Conservation (phyloP, 305 asterid genomes). For the Ilex paraguariensis region DNA sequence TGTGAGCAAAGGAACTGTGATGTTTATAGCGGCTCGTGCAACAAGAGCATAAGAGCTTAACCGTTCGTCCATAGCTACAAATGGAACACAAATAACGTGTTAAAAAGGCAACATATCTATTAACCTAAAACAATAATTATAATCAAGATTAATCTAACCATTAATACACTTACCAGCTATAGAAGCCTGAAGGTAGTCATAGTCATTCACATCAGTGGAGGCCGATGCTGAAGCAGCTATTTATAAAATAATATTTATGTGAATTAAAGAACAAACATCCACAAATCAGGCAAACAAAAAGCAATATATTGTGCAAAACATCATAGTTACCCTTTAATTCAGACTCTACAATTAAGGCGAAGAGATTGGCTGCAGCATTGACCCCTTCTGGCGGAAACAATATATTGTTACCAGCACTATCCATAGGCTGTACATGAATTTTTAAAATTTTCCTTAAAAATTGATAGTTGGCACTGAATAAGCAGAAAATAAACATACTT, state of each 20-base stretch:
- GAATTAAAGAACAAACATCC: constrained; percentile 11
- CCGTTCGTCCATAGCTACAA: constrained; percentile 97
- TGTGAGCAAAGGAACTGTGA: constrained; percentile 61
- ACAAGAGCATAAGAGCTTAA: constrained; percentile 92
- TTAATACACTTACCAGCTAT: constrained; percentile 50
- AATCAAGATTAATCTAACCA: constrained; percentile 15
- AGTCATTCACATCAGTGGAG: constrained; percentile 62
- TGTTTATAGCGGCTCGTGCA: constrained; percentile 84
- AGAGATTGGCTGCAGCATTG: constrained; percentile 75
- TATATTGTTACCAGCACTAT: constrained; percentile 38
- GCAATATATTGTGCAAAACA: constrained; percentile 11
- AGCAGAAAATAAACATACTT: too few species aligned
- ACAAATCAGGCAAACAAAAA: constrained; percentile 11
- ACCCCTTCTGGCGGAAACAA: constrained; percentile 78
- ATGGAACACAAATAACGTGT: constrained; percentile 19
- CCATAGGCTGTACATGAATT: constrained; percentile 54
- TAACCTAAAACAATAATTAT: constrained; percentile 1
- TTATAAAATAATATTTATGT: constrained; percentile 16
- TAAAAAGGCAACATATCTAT: constrained; percentile 2
- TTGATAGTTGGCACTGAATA: too few species aligned
- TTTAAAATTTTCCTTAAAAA: neutral
- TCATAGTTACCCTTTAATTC: constrained; percentile 62
- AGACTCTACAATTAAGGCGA: constrained; percentile 74
- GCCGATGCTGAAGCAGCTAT: constrained; percentile 85
- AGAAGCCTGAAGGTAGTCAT: constrained; percentile 72